Evolutionary conservation across 441 rosid species (phyloP), one percentile per base, ranked within the genome.

Genomic region (Flueggea neowawraea): DNA sequence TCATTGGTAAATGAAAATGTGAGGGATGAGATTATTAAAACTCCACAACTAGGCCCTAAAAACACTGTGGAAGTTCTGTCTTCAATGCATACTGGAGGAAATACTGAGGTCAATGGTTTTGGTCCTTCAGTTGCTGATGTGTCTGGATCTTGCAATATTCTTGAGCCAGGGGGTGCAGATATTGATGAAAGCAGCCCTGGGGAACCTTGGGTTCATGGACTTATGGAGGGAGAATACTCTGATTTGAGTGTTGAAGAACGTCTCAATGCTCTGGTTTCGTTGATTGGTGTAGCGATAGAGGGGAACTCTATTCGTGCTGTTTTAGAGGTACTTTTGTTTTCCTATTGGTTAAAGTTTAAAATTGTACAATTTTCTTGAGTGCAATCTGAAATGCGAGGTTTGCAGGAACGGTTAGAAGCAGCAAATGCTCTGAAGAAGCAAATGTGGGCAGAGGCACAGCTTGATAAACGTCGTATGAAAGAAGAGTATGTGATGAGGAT

Each of bases 391-490:
- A 45, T 72, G 43, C 39, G 52, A 55, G 41, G 61, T 70, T 72
- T 15, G 48, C 89, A 96, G 99, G 99, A 93, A 57, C 98, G 99
- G 36, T 68, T 96, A 83, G 99, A 96, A 81, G 96, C 93, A n/a
- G 96, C 99, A 52, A 96, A 79, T 84, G 80, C 97, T 75, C 91
- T 96, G 72, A 96, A 96, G 82, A 96, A 89, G 76, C 99, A 96
- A 77, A 93, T 96, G 96, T 93, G 96, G 99, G 91, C 96, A 0
- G 99, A 93, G 83, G 96, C 91, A 51, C 99, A 96, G 60, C 72
- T 86, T 53, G 99, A 96, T 74, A 92, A 81, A 75, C 80, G 89
- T 76, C 90, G 91, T 22, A 62, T 88, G 80, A 91, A 83, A 74
- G 98, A 91, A 77, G 97, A 87, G 43, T 74, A 68, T 61, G 57